These are phyloP conservation scores for Aspergillus brasiliensis DNA, from an alignment of 2,329 filamentous ascomycete species.

Conservation along the genomic window DNA sequence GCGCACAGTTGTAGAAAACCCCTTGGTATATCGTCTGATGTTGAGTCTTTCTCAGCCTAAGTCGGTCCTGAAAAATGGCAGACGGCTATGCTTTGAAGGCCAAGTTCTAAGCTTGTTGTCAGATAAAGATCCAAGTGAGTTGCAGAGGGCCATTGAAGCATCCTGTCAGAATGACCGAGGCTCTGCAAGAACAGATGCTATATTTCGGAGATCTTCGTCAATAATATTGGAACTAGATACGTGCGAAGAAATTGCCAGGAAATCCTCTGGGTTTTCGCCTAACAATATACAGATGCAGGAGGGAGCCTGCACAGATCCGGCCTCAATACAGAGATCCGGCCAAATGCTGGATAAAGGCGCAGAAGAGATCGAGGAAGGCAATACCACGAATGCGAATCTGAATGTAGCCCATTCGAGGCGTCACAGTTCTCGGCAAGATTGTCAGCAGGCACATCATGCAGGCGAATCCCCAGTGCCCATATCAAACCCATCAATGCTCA, in stretches of 20 bases:
- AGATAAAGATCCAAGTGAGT: constrained; percentile 10
- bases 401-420: too few species aligned
- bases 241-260: constrained; percentile 10
- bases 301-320: background rate
- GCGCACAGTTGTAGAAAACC: background rate
- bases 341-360: background rate
- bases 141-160: constrained; percentile 10
- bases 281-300: background rate
- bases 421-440: background rate
- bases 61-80: constrained; percentile 13
- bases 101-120: constrained; percentile 12
- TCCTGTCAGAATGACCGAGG: background rate
- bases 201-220: constrained; percentile 16
- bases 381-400: background rate
- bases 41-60: constrained; percentile 5
- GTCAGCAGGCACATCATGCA: too few species aligned
- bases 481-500: background rate
- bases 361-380: background rate
- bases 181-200: background rate
- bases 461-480: background rate
- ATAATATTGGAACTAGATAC: constrained; percentile 19
- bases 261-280: constrained; percentile 1
- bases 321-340: background rate
- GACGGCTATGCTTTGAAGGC: background rate
- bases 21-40: background rate